Evolutionary conservation across 2,329 filamentous ascomycete species (phyloP).

Genomic region (Apiospora saccharicola): DNA sequence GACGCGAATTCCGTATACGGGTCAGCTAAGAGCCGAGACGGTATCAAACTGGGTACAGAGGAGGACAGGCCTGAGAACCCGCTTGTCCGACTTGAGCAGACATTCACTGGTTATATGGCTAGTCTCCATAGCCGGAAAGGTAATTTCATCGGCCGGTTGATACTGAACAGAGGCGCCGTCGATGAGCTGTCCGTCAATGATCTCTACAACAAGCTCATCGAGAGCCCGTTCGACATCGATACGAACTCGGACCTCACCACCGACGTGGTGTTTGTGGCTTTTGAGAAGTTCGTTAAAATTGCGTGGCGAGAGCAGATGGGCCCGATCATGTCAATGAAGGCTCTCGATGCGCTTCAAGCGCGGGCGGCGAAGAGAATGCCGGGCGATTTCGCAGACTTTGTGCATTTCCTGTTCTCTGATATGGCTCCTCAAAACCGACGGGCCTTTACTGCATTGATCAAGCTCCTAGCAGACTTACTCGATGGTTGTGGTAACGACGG

Average conservation of each 20-base stretch:
- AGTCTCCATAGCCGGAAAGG: constrained; percentile 86
- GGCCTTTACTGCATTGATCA: constrained; percentile 84
- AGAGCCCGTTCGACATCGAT: constrained; percentile 81
- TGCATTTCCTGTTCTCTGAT: constrained; percentile 68
- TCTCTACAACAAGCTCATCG: constrained; percentile 86
- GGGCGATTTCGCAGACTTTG: constrained; percentile 76
- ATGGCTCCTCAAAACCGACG: constrained; percentile 76
- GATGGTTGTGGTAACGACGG: constrained; percentile 92
- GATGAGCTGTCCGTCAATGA: constrained; percentile 87
- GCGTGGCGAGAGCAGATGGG: constrained; percentile 92
- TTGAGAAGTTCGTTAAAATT: constrained; percentile 89
- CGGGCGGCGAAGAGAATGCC: constrained; percentile 71
- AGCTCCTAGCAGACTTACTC: constrained; percentile 84
- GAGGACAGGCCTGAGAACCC: constrained; percentile 68
- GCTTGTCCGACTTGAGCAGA: constrained; percentile 80
- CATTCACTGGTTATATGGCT: constrained; percentile 82
- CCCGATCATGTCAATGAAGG: constrained; percentile 76
- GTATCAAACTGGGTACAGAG: constrained; percentile 52
- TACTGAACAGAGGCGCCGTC: constrained; percentile 73
- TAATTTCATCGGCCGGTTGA: constrained; percentile 79
- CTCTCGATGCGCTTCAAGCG: constrained; percentile 77
- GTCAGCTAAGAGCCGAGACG: constrained; percentile 58
- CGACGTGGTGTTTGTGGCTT: constrained; percentile 88
- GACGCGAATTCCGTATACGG: constrained; percentile 63
- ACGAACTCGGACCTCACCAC: constrained; percentile 77